Conservation (phyloP, 768 basidiomycete genomes). For the Hygrophoropsis aurantiaca region DNA sequence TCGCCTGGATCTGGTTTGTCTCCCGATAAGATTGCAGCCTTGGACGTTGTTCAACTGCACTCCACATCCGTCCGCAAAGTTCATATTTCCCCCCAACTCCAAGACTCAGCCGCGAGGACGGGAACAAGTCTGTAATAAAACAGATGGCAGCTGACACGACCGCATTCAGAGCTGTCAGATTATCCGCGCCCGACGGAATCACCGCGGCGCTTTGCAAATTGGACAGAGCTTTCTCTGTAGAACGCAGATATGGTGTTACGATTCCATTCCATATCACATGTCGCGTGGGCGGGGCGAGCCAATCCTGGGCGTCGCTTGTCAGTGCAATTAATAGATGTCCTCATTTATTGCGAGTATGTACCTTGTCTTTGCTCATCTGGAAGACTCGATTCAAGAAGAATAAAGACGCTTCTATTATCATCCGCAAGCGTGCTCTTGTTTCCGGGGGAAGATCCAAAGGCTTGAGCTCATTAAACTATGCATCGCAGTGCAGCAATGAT, state of each 20-base stretch:
- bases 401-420: conserved; percentile 24
- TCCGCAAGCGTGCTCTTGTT: conserved; percentile 11
- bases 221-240: conserved; percentile 18
- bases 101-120: conserved; percentile 11
- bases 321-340: not conserved
- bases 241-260: conserved; percentile 18
- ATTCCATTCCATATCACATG: conserved; percentile 18
- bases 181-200: conserved; percentile 9
- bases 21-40: conserved; percentile 16
- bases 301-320: conserved; percentile 12
- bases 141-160: conserved; percentile 17
- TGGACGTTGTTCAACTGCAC: conserved; percentile 12
- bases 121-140: conserved; percentile 21
- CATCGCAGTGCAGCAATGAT: no score
- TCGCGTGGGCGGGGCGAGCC: conserved; percentile 19
- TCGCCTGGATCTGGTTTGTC: conserved; percentile 7
- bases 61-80: conserved; percentile 22
- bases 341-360: no score
- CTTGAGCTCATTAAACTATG: no score
- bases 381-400: conserved; percentile 15
- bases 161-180: conserved; percentile 15
- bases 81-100: conserved; percentile 13
- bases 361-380: conserved; percentile 8
- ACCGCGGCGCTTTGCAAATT: conserved; percentile 10
- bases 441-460: conserved; percentile 16